Evolutionary conservation across 768 basidiomycete species (phyloP), one percentile per base, ranked within the genome.

Genomic region (Amyloporia xantha): DNA sequence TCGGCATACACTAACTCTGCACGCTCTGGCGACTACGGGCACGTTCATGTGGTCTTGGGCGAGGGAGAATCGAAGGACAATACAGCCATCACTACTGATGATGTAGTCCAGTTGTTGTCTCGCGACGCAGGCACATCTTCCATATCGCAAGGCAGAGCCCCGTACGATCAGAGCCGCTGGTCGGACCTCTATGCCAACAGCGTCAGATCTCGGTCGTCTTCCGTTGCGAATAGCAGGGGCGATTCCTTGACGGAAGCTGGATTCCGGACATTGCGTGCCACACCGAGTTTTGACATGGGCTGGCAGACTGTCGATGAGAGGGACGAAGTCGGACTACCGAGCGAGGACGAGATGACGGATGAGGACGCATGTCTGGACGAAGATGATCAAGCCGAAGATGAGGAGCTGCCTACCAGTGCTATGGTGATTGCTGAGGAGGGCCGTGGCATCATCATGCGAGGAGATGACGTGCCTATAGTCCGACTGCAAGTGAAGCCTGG

Each of bases 361-460:
- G 59, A 66, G 39, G 60, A 49, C 26, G 48, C 56, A 15, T 64
- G 74, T 12, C 59, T 62, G 68, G 84, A 65, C 10, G 73, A 74
- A 12, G 77, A 77, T 5, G 71, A 70, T 4, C 63, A 71, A 6
- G 72, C 76, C n/a, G 67, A 71, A 26, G 71, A 71, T 13, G 74
- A 78, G 33, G 83, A 86, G 44, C 84, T 88, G 57, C 76, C 83
- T 44, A 90, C 89, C 0, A 80, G 84, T 44, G 87, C 87, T 12
- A 73, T 80, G 41, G 79, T 91, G 49, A 72, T 91, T 43, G 89
- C 85, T 25, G 88, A 91, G 56, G 86, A 91, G 68, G 88, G 90
- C 17, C 78, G 83, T 39, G 87, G 86, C n/a, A 67, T 89, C 58
- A 90, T 92, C 52, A 83, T 91, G 0, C 81, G 79, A 49, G 85